Conservation (phyloP, 2,329 filamentous ascomycete species). For the Colletotrichum navitas region DNA sequence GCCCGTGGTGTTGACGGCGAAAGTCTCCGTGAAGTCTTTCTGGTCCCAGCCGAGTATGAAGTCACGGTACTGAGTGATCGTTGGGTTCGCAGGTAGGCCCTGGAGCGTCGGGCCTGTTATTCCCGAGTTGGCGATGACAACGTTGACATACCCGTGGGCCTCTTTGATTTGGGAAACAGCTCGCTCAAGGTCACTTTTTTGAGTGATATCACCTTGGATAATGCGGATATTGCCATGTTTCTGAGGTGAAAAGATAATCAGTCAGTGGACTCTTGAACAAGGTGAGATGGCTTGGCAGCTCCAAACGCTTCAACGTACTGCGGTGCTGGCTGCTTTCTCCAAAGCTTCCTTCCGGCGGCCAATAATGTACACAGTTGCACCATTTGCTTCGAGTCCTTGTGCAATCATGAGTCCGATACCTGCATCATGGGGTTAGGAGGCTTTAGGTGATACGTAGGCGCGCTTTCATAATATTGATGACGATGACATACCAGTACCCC, state of each 20-base stretch:
- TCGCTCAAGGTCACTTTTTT: slow-evolving; percentile 52
- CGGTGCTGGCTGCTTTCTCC: slow-evolving; percentile 53
- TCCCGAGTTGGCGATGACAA: slow-evolving; percentile 72
- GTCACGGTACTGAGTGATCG: slow-evolving; percentile 29
- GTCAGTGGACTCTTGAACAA: not conserved
- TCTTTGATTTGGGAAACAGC: slow-evolving; percentile 66
- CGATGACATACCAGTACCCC: slow-evolving; percentile 49
- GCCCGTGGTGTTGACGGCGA: slow-evolving; percentile 73
- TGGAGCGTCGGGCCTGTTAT: slow-evolving; percentile 27
- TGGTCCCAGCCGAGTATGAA: slow-evolving; percentile 58
- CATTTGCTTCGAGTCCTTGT: slow-evolving; percentile 62
- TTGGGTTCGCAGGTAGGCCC: slow-evolving; percentile 47
- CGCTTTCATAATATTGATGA: not conserved
- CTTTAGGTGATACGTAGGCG: not conserved
- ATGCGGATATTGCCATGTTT: slow-evolving; percentile 39
- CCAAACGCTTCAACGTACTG: slow-evolving; percentile 42
- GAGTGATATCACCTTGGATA: slow-evolving; percentile 50
- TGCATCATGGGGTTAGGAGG: slow-evolving; percentile 41
- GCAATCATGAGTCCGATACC: slow-evolving; percentile 66
- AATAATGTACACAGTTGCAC: slow-evolving; percentile 65
- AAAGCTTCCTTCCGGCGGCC: slow-evolving; percentile 61
- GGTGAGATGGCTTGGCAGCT: not conserved
- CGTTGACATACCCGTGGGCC: slow-evolving; percentile 65
- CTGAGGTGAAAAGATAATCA: not conserved
- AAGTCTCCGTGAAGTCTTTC: slow-evolving; percentile 65